Evolutionary conservation across 2,329 filamentous ascomycete species (phyloP).

Genomic region (Pseudogymnoascus sp.): DNA sequence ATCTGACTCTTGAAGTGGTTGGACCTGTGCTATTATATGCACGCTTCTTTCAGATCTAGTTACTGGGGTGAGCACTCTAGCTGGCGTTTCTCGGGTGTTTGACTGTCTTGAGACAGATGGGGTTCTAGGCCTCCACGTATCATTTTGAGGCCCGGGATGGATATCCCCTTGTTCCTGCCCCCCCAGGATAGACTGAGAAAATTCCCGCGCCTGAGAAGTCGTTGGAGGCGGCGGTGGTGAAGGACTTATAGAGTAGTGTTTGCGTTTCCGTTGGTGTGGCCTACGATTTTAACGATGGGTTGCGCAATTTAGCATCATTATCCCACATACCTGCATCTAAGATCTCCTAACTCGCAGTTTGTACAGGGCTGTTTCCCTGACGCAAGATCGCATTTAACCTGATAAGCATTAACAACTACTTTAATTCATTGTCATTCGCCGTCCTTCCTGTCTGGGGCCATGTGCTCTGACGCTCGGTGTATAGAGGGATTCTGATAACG

Average conservation of each 20-base stretch:
- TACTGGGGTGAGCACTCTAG: conserved; percentile 1
- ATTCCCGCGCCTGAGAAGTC: background rate
- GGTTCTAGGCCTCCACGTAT: background rate
- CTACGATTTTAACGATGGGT: background rate
- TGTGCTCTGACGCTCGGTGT: background rate
- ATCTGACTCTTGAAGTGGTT: background rate
- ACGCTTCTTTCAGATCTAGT: background rate
- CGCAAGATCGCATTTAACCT: conserved; percentile 10
- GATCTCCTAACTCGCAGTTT: conserved; percentile 10
- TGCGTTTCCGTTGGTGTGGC: conserved; percentile 9
- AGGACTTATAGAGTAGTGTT: conserved; percentile 9
- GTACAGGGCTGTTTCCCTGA: conserved; percentile 4
- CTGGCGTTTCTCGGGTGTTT: conserved; percentile 3
- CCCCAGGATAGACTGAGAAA: background rate
- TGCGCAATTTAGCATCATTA: background rate
- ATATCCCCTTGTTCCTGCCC: background rate
- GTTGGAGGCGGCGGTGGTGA: background rate
- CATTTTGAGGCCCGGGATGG: background rate
- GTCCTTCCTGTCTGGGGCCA: background rate
- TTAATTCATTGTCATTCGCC: background rate
- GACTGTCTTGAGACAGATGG: background rate
- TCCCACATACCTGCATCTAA: conserved; percentile 9
- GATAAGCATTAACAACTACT: conserved; percentile 1
- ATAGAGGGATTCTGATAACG: background rate
- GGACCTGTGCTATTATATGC: background rate